Percentiles rank a stretch among this genome's conserved stretches.
These are phyloP conservation scores for Moelleriella libera DNA, from an alignment of 2,329 filamentous ascomycete genomes.

Conservation along the genomic window DNA sequence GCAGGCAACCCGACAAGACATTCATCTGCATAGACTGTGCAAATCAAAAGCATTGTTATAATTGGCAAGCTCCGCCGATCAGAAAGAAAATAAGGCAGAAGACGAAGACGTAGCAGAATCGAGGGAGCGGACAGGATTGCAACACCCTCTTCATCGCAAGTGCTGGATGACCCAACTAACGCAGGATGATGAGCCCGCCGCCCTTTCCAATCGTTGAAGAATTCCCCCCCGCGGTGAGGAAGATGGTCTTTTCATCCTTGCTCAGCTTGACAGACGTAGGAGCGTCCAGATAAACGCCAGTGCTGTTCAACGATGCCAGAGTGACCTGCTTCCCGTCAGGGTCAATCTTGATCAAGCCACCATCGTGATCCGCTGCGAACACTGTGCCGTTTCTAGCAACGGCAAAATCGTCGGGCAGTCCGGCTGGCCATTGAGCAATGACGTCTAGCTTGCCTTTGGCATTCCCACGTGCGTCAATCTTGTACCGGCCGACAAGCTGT, in stretches of 20 bases:
- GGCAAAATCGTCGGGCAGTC: constrained; percentile 7
- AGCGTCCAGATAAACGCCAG: neutral
- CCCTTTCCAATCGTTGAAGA: constrained; percentile 1
- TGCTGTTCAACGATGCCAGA: constrained; percentile 2
- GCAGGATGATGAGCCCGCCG: constrained; percentile 3
- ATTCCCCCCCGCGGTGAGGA: constrained; percentile 5
- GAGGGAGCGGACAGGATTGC: no score
- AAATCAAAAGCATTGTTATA: no score
- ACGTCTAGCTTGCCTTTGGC: constrained; percentile 3
- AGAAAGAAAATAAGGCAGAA: no score
- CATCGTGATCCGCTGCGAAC: constrained; percentile 4
- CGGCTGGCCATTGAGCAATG: constrained; percentile 1
- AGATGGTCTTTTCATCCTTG: constrained; percentile 7
- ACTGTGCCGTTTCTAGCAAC: constrained; percentile 5
- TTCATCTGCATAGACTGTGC: no score
- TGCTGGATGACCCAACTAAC: neutral
- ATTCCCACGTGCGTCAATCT: constrained; percentile 3
- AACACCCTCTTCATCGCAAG: no score
- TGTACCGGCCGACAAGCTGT: constrained; percentile 5
- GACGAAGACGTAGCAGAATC: no score
- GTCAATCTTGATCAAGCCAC: constrained; percentile 1
- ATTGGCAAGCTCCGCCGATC: no score
- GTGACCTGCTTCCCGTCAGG: neutral
- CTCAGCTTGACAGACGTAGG: constrained; percentile 6
- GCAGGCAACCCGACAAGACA: no score